These are phyloP conservation scores for Starmerella stellata DNA, from an alignment of 805 yeast genomes.

Conservation along the genomic window DNA sequence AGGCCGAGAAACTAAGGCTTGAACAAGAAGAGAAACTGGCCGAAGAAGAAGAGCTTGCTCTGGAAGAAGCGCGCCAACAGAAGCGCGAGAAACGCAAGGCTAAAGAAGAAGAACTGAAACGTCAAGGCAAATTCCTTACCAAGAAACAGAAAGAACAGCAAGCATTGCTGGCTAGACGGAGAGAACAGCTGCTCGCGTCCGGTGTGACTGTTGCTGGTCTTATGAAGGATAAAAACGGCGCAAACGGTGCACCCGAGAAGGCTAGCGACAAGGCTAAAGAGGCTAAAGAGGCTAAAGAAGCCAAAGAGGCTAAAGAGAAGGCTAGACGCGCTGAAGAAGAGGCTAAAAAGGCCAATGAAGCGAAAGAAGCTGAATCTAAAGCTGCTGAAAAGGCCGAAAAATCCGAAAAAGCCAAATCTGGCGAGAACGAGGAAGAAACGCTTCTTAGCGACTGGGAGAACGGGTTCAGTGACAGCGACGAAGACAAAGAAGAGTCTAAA, in stretches of 20 bases:
- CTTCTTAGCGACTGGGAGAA: conserved; percentile 80
- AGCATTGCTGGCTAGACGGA: conserved; percentile 69
- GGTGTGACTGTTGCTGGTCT: conserved; percentile 65
- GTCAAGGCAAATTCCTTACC: conserved; percentile 86
- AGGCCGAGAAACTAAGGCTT: conserved; percentile 37
- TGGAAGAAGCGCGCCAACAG: conserved; percentile 34
- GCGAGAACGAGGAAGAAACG: conserved; percentile 28
- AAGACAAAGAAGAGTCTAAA: conserved; percentile 6
- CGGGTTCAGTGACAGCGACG: conserved; percentile 30
- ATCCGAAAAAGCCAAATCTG: conserved; percentile 15
- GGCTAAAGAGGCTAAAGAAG: conserved; percentile 9
- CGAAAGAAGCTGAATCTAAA: conserved; percentile 15
- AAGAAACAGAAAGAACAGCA: conserved; percentile 92
- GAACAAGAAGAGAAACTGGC: conserved; percentile 30
- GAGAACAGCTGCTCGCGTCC: conserved; percentile 61
- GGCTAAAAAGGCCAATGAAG: conserved; percentile 9
- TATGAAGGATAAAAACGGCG: conserved; percentile 34
- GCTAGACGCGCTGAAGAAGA: conserved; percentile 6
- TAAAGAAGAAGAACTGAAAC: conserved; percentile 78
- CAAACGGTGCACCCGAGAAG: conserved; percentile 1
- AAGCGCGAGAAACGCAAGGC: conserved; percentile 78
- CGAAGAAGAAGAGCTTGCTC: conserved; percentile 45
- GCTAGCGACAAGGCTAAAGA: conserved; percentile 19
- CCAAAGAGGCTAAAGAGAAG: conserved; percentile 14
- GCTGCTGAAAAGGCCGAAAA: conserved; percentile 9